These are phyloP conservation scores for Coemansia sp. DNA, from an alignment of 192 early-diverging fungal genomes.

Conservation along the genomic window DNA sequence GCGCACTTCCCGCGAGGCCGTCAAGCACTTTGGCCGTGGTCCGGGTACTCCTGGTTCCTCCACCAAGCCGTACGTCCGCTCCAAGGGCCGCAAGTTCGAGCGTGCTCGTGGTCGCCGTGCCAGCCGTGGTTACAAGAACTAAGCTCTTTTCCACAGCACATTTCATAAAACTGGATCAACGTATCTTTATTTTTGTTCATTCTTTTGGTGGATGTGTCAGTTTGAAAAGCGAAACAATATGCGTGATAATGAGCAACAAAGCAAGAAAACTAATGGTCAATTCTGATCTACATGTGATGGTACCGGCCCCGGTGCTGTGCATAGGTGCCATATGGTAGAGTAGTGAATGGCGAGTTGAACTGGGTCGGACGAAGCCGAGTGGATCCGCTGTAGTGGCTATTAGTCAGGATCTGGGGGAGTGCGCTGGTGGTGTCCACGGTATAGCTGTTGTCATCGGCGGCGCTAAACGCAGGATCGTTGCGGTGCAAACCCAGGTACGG, in stretches of 20 bases:
- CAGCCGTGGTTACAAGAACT: conserved; percentile 96
- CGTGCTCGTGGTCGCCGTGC: conserved; percentile 98
- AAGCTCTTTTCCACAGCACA: conserved; percentile 31
- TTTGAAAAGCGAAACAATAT: neutral
- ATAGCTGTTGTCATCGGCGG: conserved; percentile 6
- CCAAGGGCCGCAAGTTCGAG: conserved; percentile 99
- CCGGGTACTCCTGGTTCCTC: conserved; percentile 69
- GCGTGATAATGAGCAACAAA: neutral
- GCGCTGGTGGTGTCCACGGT: neutral
- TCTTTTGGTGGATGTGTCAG: neutral
- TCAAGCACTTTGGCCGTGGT: conserved; percentile 95
- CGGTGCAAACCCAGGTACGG: conserved; percentile 44
- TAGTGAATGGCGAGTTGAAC: conserved; percentile 52
- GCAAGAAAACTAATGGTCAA: neutral
- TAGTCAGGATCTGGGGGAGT: neutral
- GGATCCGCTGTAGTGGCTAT: neutral
- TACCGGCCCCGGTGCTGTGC: conserved; percentile 19
- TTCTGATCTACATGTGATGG: conserved; percentile 8
- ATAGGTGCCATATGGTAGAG: conserved; percentile 43
- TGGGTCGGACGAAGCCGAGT: conserved; percentile 37
- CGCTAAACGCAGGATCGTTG: conserved; percentile 4
- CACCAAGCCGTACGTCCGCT: conserved; percentile 91
- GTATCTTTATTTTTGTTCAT: neutral
- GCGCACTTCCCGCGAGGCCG: conserved; percentile 92
- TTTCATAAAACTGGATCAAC: conserved; percentile 16